These are phyloP conservation scores for Claviceps pazoutovae DNA, from an alignment of 2,329 filamentous ascomycete genomes.

Conservation along the genomic window DNA sequence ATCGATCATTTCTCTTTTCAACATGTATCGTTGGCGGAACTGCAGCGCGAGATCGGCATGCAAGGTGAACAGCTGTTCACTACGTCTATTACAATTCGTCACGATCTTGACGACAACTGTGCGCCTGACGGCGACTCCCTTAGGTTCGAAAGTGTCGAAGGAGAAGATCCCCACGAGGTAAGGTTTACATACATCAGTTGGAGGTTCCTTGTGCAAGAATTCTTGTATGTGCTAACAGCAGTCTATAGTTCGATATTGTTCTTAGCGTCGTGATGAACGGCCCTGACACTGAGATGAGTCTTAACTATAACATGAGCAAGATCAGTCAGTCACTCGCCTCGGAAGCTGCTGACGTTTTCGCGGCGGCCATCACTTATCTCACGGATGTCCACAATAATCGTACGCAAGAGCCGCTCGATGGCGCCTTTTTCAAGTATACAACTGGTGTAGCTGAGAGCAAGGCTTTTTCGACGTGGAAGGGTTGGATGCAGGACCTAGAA, in stretches of 20 bases:
- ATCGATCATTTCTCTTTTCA: neutral
- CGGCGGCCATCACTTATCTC: neutral
- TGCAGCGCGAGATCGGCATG: neutral
- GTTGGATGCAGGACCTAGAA: too few species aligned
- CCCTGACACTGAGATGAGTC: neutral
- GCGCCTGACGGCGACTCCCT: neutral
- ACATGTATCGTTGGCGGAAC: slow-evolving; percentile 3
- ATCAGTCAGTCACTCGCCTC: neutral
- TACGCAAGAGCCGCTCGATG: neutral
- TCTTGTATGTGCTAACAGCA: neutral
- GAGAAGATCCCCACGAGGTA: slow-evolving; percentile 3
- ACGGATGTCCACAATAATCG: neutral
- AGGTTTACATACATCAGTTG: too few species aligned
- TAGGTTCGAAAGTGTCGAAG: neutral
- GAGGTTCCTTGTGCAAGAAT: too few species aligned
- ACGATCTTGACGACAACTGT: neutral
- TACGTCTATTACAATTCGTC: slow-evolving; percentile 1
- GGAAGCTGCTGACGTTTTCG: neutral
- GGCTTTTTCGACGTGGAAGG: neutral
- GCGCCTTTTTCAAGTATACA: neutral
- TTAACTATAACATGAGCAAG: neutral
- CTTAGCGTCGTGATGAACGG: neutral
- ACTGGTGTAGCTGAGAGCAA: neutral
- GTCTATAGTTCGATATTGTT: slow-evolving; percentile 2
- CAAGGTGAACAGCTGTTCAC: slow-evolving; percentile 1